These are phyloP conservation scores for Capsicum chinense DNA, from an alignment of 257 asterid species.

Conservation along the genomic window DNA sequence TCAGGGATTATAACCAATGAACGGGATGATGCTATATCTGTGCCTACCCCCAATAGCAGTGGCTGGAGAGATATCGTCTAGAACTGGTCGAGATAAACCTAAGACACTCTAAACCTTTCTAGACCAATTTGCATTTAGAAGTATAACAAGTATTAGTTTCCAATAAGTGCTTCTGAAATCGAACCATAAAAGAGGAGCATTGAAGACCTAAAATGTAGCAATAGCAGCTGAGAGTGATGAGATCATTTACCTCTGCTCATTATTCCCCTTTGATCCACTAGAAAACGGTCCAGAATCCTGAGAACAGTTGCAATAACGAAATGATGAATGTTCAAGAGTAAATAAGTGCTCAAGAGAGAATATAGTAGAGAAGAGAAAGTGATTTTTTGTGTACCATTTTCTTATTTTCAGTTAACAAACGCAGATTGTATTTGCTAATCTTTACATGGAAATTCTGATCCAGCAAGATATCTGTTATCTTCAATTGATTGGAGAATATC, in stretches of 20 bases:
- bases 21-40: background rate
- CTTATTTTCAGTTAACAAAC: constrained; percentile 54
- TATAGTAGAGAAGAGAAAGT: constrained; percentile 3
- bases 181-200: background rate
- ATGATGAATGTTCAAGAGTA: constrained; percentile 21
- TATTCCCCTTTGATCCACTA: constrained; percentile 55
- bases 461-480: constrained; percentile 70
- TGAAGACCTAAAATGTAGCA: background rate
- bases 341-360: constrained; percentile 15
- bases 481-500: constrained; percentile 60
- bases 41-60: background rate
- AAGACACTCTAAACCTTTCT: background rate
- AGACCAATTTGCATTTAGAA: constrained; percentile 2
- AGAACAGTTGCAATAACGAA: constrained; percentile 7
- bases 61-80: background rate
- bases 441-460: constrained; percentile 71
- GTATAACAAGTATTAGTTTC: background rate
- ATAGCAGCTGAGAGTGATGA: background rate
- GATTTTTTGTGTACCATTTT: constrained; percentile 46
- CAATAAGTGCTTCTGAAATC: background rate
- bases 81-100: background rate
- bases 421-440: constrained; percentile 73
- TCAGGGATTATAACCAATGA: background rate
- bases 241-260: constrained; percentile 47
- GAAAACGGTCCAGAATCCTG: constrained; percentile 50